Conservation (phyloP, 805 yeast genomes). For the Saturnispora hagleri region DNA sequence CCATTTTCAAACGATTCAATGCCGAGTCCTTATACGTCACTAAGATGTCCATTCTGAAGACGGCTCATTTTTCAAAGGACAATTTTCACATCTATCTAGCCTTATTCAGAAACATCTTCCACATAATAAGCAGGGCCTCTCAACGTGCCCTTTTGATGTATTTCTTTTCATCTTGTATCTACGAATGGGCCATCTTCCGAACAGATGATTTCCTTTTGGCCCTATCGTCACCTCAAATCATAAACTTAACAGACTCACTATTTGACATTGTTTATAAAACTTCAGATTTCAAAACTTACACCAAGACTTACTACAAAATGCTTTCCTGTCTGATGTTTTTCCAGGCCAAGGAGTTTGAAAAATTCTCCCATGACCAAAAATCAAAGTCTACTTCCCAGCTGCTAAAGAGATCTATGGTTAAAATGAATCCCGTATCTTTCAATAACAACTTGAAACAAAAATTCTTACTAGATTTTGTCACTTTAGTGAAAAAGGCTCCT, state of each 20-base stretch:
- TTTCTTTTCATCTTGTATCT: slow-evolving; percentile 37
- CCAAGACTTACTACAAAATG: slow-evolving; percentile 25
- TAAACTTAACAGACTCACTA: slow-evolving; percentile 25
- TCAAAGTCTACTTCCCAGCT: slow-evolving; percentile 17
- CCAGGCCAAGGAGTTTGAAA: slow-evolving; percentile 26
- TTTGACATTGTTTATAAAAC: slow-evolving; percentile 29
- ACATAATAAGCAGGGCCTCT: slow-evolving; percentile 32
- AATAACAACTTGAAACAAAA: slow-evolving; percentile 17
- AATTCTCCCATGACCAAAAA: slow-evolving; percentile 18
- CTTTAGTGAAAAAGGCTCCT: slow-evolving; percentile 18
- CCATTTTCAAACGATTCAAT: slow-evolving; percentile 23
- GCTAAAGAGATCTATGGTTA: slow-evolving; percentile 17
- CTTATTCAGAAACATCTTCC: slow-evolving; percentile 30
- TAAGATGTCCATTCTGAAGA: slow-evolving; percentile 37
- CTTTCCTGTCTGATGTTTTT: slow-evolving; percentile 28
- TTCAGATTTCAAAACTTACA: slow-evolving; percentile 24
- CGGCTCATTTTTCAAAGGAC: slow-evolving; percentile 32
- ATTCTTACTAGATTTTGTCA: slow-evolving; percentile 20
- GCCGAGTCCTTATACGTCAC: slow-evolving; percentile 32
- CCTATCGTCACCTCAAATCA: slow-evolving; percentile 9
- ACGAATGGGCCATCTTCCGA: slow-evolving; percentile 42
- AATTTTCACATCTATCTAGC: slow-evolving; percentile 31
- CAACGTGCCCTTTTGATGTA: slow-evolving; percentile 38
- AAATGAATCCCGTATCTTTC: slow-evolving; percentile 12
- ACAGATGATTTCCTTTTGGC: slow-evolving; percentile 35